Evolutionary conservation across 1,139 yeast species (phyloP).

Genomic region (Casaregolazyma suthepensis): DNA sequence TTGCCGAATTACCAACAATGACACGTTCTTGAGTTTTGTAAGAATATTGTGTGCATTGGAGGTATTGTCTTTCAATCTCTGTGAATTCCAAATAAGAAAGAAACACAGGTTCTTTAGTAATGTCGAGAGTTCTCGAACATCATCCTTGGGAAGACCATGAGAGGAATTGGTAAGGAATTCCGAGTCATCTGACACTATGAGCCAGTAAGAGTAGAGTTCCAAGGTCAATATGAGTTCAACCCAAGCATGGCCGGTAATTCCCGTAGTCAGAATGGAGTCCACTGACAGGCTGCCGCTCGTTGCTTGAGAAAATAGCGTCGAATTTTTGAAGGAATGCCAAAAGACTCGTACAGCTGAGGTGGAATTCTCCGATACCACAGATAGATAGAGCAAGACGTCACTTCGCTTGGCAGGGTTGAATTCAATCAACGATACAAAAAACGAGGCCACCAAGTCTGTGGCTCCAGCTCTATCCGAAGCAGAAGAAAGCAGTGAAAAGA

Average conservation of each 20-base stretch:
- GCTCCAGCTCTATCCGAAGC: neutral
- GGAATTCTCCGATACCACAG: slow-evolving; percentile 18
- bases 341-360: slow-evolving; percentile 22
- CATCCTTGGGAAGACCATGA: slow-evolving; percentile 39
- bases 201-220: slow-evolving; percentile 50
- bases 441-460: slow-evolving; percentile 17
- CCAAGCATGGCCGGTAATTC: slow-evolving; percentile 16
- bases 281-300: slow-evolving; percentile 8
- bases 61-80: slow-evolving; percentile 4
- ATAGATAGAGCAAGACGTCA: slow-evolving; percentile 24
- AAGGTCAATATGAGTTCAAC: slow-evolving; percentile 35
- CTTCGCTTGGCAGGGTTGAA: slow-evolving; percentile 23
- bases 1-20: slow-evolving; percentile 57
- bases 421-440: slow-evolving; percentile 20
- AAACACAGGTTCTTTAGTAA: slow-evolving; percentile 54
- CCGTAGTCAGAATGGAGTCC: slow-evolving; percentile 6
- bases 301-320: slow-evolving; percentile 12
- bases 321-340: slow-evolving; percentile 21
- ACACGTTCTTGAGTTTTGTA: slow-evolving; percentile 18
- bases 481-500: slow-evolving; percentile 10
- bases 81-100: slow-evolving; percentile 45
- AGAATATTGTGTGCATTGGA: slow-evolving; percentile 2
- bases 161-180: slow-evolving; percentile 39
- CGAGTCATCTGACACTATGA: slow-evolving; percentile 63
- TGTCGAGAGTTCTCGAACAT: slow-evolving; percentile 42